Base-by-base conservation (phyloP, 2,329 filamentous ascomycete genomes). In the Simplicillium aogashimaense region DNA sequence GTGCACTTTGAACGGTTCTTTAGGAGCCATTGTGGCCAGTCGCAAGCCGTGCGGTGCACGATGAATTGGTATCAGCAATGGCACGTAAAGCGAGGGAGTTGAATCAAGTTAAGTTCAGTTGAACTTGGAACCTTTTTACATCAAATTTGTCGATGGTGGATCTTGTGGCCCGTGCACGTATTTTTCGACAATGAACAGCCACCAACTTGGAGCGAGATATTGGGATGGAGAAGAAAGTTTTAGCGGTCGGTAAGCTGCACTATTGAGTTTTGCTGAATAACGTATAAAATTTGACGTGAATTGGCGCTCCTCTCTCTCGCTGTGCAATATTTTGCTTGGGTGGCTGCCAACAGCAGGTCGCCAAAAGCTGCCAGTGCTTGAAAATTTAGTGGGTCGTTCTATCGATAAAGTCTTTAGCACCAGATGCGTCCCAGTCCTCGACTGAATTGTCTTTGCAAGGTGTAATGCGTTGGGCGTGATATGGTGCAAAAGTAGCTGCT, bases 1-100 rank as follows among this genome's bases (percentile, higher is more conserved):
- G 35, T 61, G 55, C 14, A 61, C 50, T 46, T 60, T 56, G 50
- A 49, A 64, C 1, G 53, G 51, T 45, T 54, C 50, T 35, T 58
- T 61, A 40, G 57, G 56, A 42, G 58, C 60, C 61, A 64, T 64
- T 45, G 49, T 54, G 45, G 30, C 13, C 30, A 32, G 15, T 32
- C 30, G 30, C 7, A 12, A 32, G 30, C 6, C 30, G 30, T 15
- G 30, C 30, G 11, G 11, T 32, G 30, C 30, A 32, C 30, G 20
- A 25, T 6, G 9, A 25, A 6, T 25, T 5, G 20, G 6, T 25
- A 25, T 25, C 20, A 9, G 20, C 20, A 25, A 25, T 25, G 20
- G 20, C 9, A 25, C 11, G 30, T 32, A 7, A 15, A 32, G 13
- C 12, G 30, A 32, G 30, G 11, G 30, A 7, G 30, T 32, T 32